Evolutionary conservation across 2,329 filamentous ascomycete genomes (phyloP).

Genomic region (Xylaria sp.): DNA sequence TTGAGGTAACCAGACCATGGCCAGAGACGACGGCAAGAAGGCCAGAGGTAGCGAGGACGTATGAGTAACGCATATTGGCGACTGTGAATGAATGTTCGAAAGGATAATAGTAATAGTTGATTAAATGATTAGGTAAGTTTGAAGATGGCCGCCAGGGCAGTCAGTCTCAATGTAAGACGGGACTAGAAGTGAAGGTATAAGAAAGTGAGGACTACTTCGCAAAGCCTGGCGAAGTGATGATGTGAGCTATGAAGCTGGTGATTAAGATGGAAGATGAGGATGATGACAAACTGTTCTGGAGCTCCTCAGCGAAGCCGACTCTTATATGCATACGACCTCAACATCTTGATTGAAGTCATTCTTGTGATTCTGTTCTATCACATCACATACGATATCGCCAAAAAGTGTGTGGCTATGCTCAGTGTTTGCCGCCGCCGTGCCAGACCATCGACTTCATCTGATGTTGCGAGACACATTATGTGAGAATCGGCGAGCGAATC

Average conservation of each 20-base stretch:
- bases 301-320: background rate
- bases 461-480: conserved; percentile 34
- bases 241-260: conserved; percentile 23
- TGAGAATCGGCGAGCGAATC: conserved; percentile 38
- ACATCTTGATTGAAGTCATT: conserved; percentile 9
- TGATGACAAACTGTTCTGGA: conserved; percentile 18
- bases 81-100: conserved; percentile 3
- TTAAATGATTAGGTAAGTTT: conserved; percentile 25
- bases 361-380: conserved; percentile 12
- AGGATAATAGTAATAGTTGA: conserved; percentile 6
- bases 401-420: conserved; percentile 26
- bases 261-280: conserved; percentile 30
- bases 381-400: conserved; percentile 2
- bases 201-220: conserved; percentile 31
- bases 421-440: conserved; percentile 19
- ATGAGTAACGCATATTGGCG: conserved; percentile 48
- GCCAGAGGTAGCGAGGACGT: conserved; percentile 43
- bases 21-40: conserved; percentile 46
- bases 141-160: conserved; percentile 46
- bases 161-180: conserved; percentile 21
- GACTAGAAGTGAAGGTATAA: conserved; percentile 32
- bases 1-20: conserved; percentile 49
- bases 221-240: conserved; percentile 37
- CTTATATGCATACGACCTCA: conserved; percentile 22
- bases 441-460: conserved; percentile 23